phyloP scores from a whole-genome alignment of 805 yeast genomes.

The Kluyveromyces nonfermentans region DNA sequence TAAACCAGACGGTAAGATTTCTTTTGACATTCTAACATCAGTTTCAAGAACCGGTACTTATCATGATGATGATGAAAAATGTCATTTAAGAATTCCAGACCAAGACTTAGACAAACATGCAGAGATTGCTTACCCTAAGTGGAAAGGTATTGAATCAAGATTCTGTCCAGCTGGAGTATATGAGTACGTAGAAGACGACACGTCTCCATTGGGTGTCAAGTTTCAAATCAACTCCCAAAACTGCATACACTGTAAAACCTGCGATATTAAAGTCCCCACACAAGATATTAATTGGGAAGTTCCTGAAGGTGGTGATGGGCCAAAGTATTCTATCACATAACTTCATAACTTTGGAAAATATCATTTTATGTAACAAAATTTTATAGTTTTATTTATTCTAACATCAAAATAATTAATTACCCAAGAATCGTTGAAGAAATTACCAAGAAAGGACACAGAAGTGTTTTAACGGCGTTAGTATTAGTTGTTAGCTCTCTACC shows the following conservation, averaged over 20 bases:
- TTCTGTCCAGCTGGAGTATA: constrained; percentile 99
- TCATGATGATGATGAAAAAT: constrained; percentile 89
- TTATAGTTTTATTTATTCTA: too few species aligned
- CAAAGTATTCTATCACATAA: constrained; percentile 81
- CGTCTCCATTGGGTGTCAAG: constrained; percentile 49
- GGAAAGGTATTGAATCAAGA: constrained; percentile 78
- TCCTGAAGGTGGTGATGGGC: constrained; percentile 99
- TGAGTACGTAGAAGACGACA: constrained; percentile 70
- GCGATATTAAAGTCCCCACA: constrained; percentile 93
- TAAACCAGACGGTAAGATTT: constrained; percentile 87
- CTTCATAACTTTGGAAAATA: neutral
- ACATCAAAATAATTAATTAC: neutral
- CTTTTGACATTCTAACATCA: constrained; percentile 89
- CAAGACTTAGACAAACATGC: constrained; percentile 64
- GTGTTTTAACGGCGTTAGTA: neutral
- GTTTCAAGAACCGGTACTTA: constrained; percentile 94
- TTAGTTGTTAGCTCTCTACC: neutral
- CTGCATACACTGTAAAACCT: constrained; percentile 96
- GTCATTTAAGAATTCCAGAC: constrained; percentile 66
- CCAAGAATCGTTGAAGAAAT: neutral
- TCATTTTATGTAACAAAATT: neutral
- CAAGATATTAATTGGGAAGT: constrained; percentile 94
- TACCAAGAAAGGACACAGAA: neutral
- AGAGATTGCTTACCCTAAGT: constrained; percentile 57
- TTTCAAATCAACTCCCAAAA: constrained; percentile 94